A percentile compares a stretch with the other conserved stretches of the same genome.
phyloP scores from a whole-genome alignment of 768 basidiomycete species.

The Russula sp. region DNA sequence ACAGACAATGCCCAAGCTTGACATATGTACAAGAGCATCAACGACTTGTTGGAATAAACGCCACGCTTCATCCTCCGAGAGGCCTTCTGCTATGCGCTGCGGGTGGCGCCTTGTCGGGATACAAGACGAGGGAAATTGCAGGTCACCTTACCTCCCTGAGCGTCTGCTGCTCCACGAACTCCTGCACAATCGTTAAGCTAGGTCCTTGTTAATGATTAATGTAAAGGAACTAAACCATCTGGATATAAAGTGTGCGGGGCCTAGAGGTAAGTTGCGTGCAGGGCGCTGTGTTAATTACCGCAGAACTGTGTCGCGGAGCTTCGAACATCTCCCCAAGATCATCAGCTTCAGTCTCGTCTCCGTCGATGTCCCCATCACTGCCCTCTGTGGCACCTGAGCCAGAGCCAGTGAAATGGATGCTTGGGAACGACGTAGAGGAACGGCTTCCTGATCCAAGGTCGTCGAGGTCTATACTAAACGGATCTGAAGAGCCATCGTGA shows the following conservation, averaged over 20 bases:
- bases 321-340: constrained; percentile 26
- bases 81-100: constrained; percentile 71
- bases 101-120: background rate
- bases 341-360: constrained; percentile 32
- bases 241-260: constrained; percentile 74
- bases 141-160: constrained; percentile 57
- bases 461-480: constrained; percentile 59
- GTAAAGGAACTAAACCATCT: constrained; percentile 58
- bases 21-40: constrained; percentile 87
- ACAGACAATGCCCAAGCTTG: constrained; percentile 75
- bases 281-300: constrained; percentile 16
- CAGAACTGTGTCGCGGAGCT: constrained; percentile 1
- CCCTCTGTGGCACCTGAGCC: constrained; percentile 36
- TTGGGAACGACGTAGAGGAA: constrained; percentile 67
- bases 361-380: constrained; percentile 36
- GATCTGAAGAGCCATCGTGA: constrained; percentile 31
- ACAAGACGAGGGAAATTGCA: constrained; percentile 2
- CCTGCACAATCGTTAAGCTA: constrained; percentile 37
- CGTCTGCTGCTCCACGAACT: constrained; percentile 88
- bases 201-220: background rate
- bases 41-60: constrained; percentile 82
- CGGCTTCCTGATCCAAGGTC: constrained; percentile 43
- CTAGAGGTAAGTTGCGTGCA: constrained; percentile 8
- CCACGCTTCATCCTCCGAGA: constrained; percentile 85
- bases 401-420: constrained; percentile 60